Conservation (phyloP, 2,329 filamentous ascomycete genomes). For the Rhynchosporium secalis region DNA sequence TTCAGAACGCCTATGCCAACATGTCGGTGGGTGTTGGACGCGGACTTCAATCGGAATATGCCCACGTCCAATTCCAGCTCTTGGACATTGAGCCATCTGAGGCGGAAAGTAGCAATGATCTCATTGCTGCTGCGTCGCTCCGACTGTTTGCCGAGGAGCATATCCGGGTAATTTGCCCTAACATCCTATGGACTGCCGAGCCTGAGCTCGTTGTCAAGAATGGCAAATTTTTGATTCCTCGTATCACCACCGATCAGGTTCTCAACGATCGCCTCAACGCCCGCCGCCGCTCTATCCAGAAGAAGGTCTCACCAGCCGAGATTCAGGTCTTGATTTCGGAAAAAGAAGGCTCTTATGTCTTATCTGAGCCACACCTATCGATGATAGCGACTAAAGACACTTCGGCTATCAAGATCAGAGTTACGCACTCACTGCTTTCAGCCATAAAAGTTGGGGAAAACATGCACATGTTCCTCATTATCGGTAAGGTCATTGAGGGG, state of each 20-base stretch:
- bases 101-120: slow-evolving; percentile 17
- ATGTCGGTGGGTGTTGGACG: slow-evolving; percentile 22
- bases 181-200: slow-evolving; percentile 21
- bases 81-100: slow-evolving; percentile 19
- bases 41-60: slow-evolving; percentile 21
- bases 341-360: slow-evolving; percentile 11
- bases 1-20: slow-evolving; percentile 19
- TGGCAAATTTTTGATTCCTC: slow-evolving; percentile 19
- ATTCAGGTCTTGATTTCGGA: slow-evolving; percentile 17
- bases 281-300: slow-evolving; percentile 17
- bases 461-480: slow-evolving; percentile 18
- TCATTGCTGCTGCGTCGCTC: slow-evolving; percentile 18
- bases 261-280: slow-evolving; percentile 19
- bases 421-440: slow-evolving; percentile 16
- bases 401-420: slow-evolving; percentile 18
- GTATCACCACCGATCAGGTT: slow-evolving; percentile 16
- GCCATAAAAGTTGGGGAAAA: slow-evolving; percentile 19
- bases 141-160: slow-evolving; percentile 19
- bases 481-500: slow-evolving; percentile 19
- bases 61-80: slow-evolving; percentile 19
- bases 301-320: slow-evolving; percentile 16
- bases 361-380: slow-evolving; percentile 15
- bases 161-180: slow-evolving; percentile 16
- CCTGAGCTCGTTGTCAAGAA: slow-evolving; percentile 19
- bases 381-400: slow-evolving; percentile 11